These are phyloP conservation scores for Pyrenophora seminiperda DNA, from an alignment of 2,329 filamentous ascomycete genomes.

Conservation along the genomic window DNA sequence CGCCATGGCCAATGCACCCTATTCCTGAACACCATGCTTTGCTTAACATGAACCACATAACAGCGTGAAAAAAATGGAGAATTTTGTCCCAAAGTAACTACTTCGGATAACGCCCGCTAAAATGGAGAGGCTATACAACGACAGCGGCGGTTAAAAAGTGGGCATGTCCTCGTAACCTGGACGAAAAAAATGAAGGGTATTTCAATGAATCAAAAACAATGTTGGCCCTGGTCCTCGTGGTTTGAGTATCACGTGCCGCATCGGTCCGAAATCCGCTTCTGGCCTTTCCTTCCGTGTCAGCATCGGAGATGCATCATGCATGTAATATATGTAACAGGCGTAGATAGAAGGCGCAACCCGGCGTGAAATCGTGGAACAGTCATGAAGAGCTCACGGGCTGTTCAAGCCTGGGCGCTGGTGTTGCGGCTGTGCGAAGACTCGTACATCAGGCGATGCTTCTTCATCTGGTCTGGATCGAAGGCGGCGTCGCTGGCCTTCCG, in stretches of 20 bases:
- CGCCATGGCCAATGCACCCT: slow-evolving; percentile 29
- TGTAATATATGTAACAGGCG: slow-evolving; percentile 20
- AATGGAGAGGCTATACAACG: slow-evolving; percentile 9
- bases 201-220: slow-evolving; percentile 11
- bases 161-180: slow-evolving; percentile 1
- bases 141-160: slow-evolving; percentile 3
- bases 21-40: slow-evolving; percentile 28
- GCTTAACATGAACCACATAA: slow-evolving; percentile 17
- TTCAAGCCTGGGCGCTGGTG: slow-evolving; percentile 9
- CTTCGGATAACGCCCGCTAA: slow-evolving; percentile 37
- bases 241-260: slow-evolving; percentile 4
- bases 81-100: slow-evolving; percentile 35
- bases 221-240: slow-evolving; percentile 1
- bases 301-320: not conserved
- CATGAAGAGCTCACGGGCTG: slow-evolving; percentile 1
- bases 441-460: slow-evolving; percentile 43
- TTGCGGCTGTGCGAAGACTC: slow-evolving; percentile 33
- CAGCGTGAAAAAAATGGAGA: slow-evolving; percentile 23
- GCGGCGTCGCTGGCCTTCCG: slow-evolving; percentile 43
- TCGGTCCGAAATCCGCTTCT: slow-evolving; percentile 8
- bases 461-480: slow-evolving; percentile 47
- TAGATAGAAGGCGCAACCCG: slow-evolving; percentile 18
- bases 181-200: slow-evolving; percentile 11
- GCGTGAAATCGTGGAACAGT: slow-evolving; percentile 27
- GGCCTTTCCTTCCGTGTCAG: not conserved